These are phyloP conservation scores for Harrya chromipes DNA, from an alignment of 768 basidiomycete species.

Conservation along the genomic window DNA sequence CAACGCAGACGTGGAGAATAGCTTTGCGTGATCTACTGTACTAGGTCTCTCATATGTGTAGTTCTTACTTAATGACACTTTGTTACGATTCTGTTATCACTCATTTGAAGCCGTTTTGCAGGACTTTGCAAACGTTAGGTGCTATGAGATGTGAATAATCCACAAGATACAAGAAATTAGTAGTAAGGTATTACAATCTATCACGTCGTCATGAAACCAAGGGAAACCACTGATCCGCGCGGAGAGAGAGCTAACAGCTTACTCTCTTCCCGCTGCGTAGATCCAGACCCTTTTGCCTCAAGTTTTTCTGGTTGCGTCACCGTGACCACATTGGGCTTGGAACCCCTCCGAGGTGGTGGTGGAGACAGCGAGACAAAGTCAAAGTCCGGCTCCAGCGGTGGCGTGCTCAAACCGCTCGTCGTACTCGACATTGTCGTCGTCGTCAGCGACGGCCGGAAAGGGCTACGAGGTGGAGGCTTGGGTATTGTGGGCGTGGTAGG, in stretches of 20 bases:
- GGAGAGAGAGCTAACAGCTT: conserved; percentile 40
- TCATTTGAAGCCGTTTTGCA: too few relatives aligned
- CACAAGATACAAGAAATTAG: conserved; percentile 17
- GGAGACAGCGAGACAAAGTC: conserved; percentile 56
- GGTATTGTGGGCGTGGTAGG: conserved; percentile 36
- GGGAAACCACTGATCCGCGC: conserved; percentile 52
- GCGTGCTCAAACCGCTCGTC: conserved; percentile 2
- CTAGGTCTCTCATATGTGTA: background rate
- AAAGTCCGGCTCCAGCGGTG: conserved; percentile 26
- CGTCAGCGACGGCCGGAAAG: conserved; percentile 22
- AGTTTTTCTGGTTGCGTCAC: conserved; percentile 10
- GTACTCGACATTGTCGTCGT: conserved; percentile 12
- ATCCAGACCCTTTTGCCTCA: conserved; percentile 10
- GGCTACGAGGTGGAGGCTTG: conserved; percentile 17
- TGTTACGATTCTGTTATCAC: too few relatives aligned
- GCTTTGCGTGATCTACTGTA: conserved; percentile 63
- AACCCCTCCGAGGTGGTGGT: conserved; percentile 64
- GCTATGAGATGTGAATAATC: background rate
- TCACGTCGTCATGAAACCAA: conserved; percentile 47
- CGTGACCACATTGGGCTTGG: conserved; percentile 40
- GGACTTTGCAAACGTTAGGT: too few relatives aligned
- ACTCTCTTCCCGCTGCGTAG: conserved; percentile 9
- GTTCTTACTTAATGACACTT: too few relatives aligned
- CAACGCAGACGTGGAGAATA: conserved; percentile 94
- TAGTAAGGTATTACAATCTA: conserved; percentile 16